Percentiles rank a stretch among this genome's conserved stretches.
These are phyloP conservation scores for Claviceps citrina DNA, from an alignment of 2,329 filamentous ascomycete genomes.

Conservation along the genomic window DNA sequence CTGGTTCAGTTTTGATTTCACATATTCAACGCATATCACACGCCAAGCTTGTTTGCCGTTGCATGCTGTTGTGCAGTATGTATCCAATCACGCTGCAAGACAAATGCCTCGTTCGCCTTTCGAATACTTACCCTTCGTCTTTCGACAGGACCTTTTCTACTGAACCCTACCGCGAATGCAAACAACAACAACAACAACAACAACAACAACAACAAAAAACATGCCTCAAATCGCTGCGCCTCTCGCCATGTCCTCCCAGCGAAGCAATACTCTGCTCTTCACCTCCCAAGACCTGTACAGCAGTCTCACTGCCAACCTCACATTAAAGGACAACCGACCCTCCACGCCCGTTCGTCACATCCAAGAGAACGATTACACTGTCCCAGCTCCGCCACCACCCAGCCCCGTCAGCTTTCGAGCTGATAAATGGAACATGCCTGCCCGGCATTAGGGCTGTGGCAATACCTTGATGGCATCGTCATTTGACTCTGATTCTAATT, in stretches of 20 bases:
- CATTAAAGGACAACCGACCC: constrained; percentile 25
- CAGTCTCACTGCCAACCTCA: constrained; percentile 37
- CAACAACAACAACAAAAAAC: background rate
- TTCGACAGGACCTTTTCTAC: background rate
- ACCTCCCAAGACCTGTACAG: constrained; percentile 36
- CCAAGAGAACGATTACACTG: constrained; percentile 43
- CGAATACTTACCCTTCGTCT: background rate
- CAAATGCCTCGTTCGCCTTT: background rate
- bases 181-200: constrained; percentile 5
- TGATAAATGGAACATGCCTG: constrained; percentile 18
- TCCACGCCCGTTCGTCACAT: constrained; percentile 34
- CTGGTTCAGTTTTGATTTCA: background rate
- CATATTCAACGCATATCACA: background rate
- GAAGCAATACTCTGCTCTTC: constrained; percentile 27
- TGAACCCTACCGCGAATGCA: too few species aligned
- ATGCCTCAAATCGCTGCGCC: constrained; percentile 28
- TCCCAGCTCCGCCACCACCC: constrained; percentile 49
- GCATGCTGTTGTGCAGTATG: background rate
- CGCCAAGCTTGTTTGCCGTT: background rate
- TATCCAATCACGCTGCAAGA: background rate
- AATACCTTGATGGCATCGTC: background rate
- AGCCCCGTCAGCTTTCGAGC: constrained; percentile 46
- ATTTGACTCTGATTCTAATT: background rate
- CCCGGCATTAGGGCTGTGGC: background rate
- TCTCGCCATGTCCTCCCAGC: constrained; percentile 31